Evolutionary conservation across 2,329 filamentous ascomycete genomes (phyloP).

Genomic region (Plectosphaerella sp.): DNA sequence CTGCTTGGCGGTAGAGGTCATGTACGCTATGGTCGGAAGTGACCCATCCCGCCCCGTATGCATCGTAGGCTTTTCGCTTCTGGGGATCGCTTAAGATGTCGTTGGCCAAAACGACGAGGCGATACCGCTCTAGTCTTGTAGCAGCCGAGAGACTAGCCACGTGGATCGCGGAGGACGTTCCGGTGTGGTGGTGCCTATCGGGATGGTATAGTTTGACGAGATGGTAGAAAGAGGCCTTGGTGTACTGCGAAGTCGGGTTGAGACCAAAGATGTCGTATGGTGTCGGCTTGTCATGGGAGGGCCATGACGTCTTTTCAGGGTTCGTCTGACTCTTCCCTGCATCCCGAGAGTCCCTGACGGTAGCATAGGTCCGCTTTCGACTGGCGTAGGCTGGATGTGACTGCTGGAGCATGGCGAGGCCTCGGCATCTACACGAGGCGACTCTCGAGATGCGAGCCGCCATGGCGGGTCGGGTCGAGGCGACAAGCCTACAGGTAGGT

Average conservation of each 20-base stretch:
- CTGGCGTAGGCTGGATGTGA: neutral
- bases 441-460: too few relatives aligned
- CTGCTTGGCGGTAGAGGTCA: slow-evolving; percentile 31
- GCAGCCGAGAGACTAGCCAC: slow-evolving; percentile 37
- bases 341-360: neutral
- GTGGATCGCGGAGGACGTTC: slow-evolving; percentile 52
- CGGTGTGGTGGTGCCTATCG: slow-evolving; percentile 57
- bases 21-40: slow-evolving; percentile 49
- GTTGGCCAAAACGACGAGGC: slow-evolving; percentile 82
- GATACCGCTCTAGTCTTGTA: slow-evolving; percentile 80
- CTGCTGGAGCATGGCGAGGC: slow-evolving; percentile 2
- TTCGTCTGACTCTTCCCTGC: neutral
- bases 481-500: neutral
- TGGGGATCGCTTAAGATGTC: slow-evolving; percentile 77
- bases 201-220: slow-evolving; percentile 96
- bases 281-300: slow-evolving; percentile 53
- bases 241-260: slow-evolving; percentile 58
- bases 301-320: slow-evolving; percentile 34
- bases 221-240: slow-evolving; percentile 80
- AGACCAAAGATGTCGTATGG: slow-evolving; percentile 84
- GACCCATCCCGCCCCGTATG: slow-evolving; percentile 76
- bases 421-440: too few relatives aligned
- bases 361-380: neutral
- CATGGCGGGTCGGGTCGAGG: too few relatives aligned
- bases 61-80: slow-evolving; percentile 79